A percentile compares a stretch with the other conserved stretches of the same genome.
These are phyloP conservation scores for Apiotrichum gracile DNA, from an alignment of 1,284 basidiomycete species.

Conservation along the genomic window DNA sequence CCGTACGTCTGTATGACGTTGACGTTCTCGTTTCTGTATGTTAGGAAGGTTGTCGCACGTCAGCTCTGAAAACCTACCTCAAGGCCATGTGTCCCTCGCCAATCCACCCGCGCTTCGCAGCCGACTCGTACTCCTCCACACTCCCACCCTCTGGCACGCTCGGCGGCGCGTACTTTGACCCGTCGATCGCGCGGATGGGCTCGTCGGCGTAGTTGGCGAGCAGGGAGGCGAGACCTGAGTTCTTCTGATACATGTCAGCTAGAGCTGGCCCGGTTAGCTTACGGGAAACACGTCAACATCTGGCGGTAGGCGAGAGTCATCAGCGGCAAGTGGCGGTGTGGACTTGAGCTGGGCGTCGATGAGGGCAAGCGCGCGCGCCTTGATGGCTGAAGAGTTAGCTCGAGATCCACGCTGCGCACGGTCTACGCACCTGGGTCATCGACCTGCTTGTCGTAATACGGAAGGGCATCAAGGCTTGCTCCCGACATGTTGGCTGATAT, in stretches of 20 bases:
- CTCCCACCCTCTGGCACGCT: constrained; percentile 55
- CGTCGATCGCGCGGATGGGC: constrained; percentile 64
- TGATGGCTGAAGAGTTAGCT: constrained; percentile 19
- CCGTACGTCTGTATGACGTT: constrained; percentile 80
- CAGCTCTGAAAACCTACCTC: constrained; percentile 54
- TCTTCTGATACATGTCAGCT: constrained; percentile 28
- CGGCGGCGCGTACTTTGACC: constrained; percentile 71
- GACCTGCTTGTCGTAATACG: constrained; percentile 91
- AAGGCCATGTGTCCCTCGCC: constrained; percentile 86
- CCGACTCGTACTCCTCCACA: constrained; percentile 70
- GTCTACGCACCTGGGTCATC: constrained; percentile 63
- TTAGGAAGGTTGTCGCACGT: neutral
- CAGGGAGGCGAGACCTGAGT: constrained; percentile 55
- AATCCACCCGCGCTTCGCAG: constrained; percentile 71
- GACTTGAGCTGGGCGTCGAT: constrained; percentile 43
- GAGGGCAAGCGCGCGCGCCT: constrained; percentile 36
- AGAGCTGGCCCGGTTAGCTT: constrained; percentile 9
- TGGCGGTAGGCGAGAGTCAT: constrained; percentile 66
- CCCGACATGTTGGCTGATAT: constrained; percentile 21
- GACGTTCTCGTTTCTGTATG: constrained; percentile 69
- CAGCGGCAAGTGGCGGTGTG: constrained; percentile 40
- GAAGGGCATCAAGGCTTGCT: constrained; percentile 66
- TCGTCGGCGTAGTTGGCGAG: constrained; percentile 59
- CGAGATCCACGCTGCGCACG: neutral
- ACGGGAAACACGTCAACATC: constrained; percentile 50